Evolutionary conservation across 1,139 yeast genomes (phyloP), one percentile per base, ranked within the genome.

Genomic region (Lodderomyces theae): DNA sequence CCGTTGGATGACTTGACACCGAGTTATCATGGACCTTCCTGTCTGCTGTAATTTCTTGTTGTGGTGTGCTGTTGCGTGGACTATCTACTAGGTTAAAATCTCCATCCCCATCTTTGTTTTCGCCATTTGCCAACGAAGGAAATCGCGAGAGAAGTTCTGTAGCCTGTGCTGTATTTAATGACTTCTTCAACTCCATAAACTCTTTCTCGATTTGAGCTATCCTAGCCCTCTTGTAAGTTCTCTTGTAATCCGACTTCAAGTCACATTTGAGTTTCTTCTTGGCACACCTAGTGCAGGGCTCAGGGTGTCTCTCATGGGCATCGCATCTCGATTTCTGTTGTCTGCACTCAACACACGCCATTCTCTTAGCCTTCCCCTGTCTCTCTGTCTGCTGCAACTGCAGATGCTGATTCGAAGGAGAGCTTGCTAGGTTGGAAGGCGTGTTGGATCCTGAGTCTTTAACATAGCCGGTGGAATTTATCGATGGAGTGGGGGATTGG

Each of bases 341-440:
- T 15, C 98, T 77, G 58, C 98, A 92, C 57, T 90, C 96, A 2
- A 87, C 89, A 66, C 98, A 92, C 0, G 97, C 97, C 60, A 89
- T 81, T 47, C 82, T 74, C 56, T 82, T 82, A 12, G 58, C 56
- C 42, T 54, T 63, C 4, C 58, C 60, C 3, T 54, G 33, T 44
- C 60, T 60, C 24, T 49, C 19, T 4, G 34, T 9, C 13, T 17
- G 24, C 13, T 17, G 24, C 15, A 34, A 23, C 7, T 34, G 35
- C 18, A 19, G 8, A 19, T 26, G 44, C 34, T 16, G 38, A 12
- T 37, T 39, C 26, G 36, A 39, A n/a, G 18, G 21, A 18, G 41
- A 22, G 4, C 8, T 18, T 5, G 15, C 24, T 12, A 12, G 9
- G 16, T 31, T 31, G 21, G 24, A 19, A 10, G 38, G 15, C 30